Base-by-base conservation (phyloP, 1,284 basidiomycete genomes). In the Termitomyces sp. region DNA sequence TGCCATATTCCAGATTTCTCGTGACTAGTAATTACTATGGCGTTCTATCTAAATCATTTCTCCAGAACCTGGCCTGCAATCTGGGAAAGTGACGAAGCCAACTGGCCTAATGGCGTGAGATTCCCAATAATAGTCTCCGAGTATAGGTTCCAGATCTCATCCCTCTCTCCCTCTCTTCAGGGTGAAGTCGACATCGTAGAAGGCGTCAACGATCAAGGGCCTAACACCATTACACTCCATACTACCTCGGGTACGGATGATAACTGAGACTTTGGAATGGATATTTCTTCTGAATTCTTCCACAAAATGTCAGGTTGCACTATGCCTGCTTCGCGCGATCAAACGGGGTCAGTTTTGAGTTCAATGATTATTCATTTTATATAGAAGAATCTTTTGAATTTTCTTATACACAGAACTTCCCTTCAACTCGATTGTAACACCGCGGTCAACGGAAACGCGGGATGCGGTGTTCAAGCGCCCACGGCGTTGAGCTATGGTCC, bases 381-480 rank as follows among this genome's bases (percentile, higher is more conserved):
- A 48, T 8, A 59, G 42, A 47, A 46, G 10, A 5, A 33, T 39
- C n/a, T 7, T 3, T n/a, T n/a, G n/a, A n/a, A n/a, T n/a, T n/a
- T 8, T 45, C 14, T 39, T 18, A 40, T 48, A 16, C 24, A 46
- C 48, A 77, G 76, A 21, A 68, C 70, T 3, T 52, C 71, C 7
- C 59, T 62, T 1, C 67, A 68, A 39, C 72, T 73, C 26, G 73
- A 80, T 60, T 87, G 84, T 62, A 70, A 80, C 56, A 71, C 73
- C 11, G 62, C 65, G 39, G 73, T 72, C 26, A 80, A 81, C 60
- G 72, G 71, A 37, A 87, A 88, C 65, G 63, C 75, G 1, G 86
- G 86, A 0, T 89, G 87, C 60, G 80, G 79, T 4, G 83, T 87
- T 30, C 63, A 67, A 41, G 71, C 79, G 43, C 72, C 72, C 1